Evolutionary conservation across 768 basidiomycete species (phyloP), one percentile per base, ranked within the genome.

Genomic region (Coprinellus micaceus): DNA sequence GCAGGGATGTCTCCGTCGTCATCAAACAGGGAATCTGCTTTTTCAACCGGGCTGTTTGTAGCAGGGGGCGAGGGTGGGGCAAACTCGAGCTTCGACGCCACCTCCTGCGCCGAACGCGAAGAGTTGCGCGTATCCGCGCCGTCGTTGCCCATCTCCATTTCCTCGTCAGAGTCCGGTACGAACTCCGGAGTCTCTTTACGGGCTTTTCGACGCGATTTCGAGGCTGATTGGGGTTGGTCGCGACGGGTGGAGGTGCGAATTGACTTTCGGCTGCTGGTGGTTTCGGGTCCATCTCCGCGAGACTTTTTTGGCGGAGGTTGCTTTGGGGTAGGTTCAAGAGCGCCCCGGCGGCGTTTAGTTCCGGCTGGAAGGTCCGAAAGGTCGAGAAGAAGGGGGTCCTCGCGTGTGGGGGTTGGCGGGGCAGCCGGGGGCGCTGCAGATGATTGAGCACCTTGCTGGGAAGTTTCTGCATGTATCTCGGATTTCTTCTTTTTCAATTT

Each of bases 151-250:
- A 21, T 24, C 43, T 52, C 52, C 12, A 58, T 59, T 48, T 70
- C 70, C 57, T 67, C 70, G 50, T 71, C 70, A 17, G 70, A 71
- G 55, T 69, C 69, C 12, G 70, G 69, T 17, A 71, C 58, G 29
- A 71, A 36, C 53, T 70, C 69, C 6, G 63, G 55, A 48, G 67
- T 65, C 0, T 64, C 54, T 7, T 54, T 52, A 29, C 44, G 60
- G 17, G 25, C 41, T 54, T 54, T 54, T 28, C 39, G 52, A 49
- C 58, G 58, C 40, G 22, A 9, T 28, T 22, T 30, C 47, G 63
- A 37, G 21, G 43, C 4, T 5, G 48, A 22, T 28, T 11, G 22
- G 43, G 29, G 53, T 4, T 51, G 26, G n/a, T 26, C 26, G 25
- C 28, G 9, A 15, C 47, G 25, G 13, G 25, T 3, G 28, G 29